Conservation (phyloP, 2,329 filamentous ascomycete species). For the Lachnellula occidentalis region DNA sequence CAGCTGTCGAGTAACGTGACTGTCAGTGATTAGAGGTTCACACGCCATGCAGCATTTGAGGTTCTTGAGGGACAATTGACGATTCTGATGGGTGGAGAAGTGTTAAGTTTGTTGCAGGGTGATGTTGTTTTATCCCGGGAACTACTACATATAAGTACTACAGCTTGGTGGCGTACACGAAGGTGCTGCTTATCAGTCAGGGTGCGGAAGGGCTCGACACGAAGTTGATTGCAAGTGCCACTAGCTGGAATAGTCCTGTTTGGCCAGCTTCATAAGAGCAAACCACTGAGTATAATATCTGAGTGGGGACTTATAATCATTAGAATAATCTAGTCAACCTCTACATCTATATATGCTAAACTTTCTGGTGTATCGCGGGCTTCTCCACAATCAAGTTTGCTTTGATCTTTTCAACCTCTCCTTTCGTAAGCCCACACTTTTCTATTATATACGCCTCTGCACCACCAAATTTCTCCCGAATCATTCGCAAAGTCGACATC, state of each 20-base stretch:
- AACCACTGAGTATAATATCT: background rate
- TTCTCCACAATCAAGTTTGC: constrained; percentile 40
- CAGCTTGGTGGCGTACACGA: constrained; percentile 23
- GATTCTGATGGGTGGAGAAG: constrained; percentile 31
- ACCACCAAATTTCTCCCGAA: constrained; percentile 56
- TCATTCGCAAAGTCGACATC: constrained; percentile 44
- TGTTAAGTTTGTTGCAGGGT: constrained; percentile 28
- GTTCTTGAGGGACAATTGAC: constrained; percentile 35
- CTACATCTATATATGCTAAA: constrained; percentile 2
- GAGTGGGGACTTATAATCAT: background rate
- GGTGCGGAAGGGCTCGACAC: constrained; percentile 15
- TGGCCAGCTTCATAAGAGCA: constrained; percentile 13
- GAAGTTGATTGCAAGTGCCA: constrained; percentile 11
- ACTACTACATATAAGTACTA: constrained; percentile 33
- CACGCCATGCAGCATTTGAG: constrained; percentile 34
- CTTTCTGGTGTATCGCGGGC: constrained; percentile 14
- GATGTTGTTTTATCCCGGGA: constrained; percentile 37
- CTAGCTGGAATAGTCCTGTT: constrained; percentile 14
- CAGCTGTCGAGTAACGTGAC: constrained; percentile 12
- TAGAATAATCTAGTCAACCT: background rate
- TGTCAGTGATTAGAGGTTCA: constrained; percentile 23
- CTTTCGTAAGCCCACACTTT: constrained; percentile 51
- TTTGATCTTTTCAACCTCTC: constrained; percentile 48
- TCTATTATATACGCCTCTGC: constrained; percentile 57
- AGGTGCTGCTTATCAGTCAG: constrained; percentile 16